Percentiles rank a stretch among this genome's conserved stretches.
Evolutionary conservation across 768 basidiomycete species (phyloP).

Genomic region (Lactifluus rugatus): DNA sequence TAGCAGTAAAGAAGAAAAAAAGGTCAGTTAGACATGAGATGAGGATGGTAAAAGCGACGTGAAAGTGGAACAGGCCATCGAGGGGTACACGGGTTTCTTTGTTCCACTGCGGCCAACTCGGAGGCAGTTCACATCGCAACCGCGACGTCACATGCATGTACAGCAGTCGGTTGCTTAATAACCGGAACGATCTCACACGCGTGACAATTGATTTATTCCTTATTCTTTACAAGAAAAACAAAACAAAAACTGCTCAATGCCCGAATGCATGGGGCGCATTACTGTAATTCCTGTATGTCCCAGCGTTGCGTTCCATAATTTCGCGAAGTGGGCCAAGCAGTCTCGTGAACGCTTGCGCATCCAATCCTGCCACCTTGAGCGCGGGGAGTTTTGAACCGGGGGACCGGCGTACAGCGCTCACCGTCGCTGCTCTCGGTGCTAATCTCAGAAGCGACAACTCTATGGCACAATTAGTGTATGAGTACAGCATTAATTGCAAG

Average conservation of each 20-base stretch:
- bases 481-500: background rate
- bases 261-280: slow-evolving; percentile 10
- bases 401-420: slow-evolving; percentile 59
- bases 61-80: too few species aligned
- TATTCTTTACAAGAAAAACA: background rate
- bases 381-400: slow-evolving; percentile 41
- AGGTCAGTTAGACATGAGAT: background rate
- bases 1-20: background rate
- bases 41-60: too few species aligned
- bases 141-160: too few species aligned
- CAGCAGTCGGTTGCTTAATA: too few species aligned
- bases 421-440: slow-evolving; percentile 92
- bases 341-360: slow-evolving; percentile 88
- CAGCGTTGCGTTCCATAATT: slow-evolving; percentile 84
- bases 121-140: slow-evolving; percentile 14
- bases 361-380: slow-evolving; percentile 88
- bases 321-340: slow-evolving; percentile 87
- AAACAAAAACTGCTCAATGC: background rate
- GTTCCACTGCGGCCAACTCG: too few species aligned
- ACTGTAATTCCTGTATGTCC: slow-evolving; percentile 41
- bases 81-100: too few species aligned
- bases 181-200: too few species aligned
- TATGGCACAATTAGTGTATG: slow-evolving; percentile 27
- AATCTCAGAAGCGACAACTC: slow-evolving; percentile 85
- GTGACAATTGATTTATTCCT: too few species aligned